Evolutionary conservation across 106 monocot species (phyloP), one percentile per base, ranked within the genome.

Genomic region (Phalaenopsis aphrodite): DNA sequence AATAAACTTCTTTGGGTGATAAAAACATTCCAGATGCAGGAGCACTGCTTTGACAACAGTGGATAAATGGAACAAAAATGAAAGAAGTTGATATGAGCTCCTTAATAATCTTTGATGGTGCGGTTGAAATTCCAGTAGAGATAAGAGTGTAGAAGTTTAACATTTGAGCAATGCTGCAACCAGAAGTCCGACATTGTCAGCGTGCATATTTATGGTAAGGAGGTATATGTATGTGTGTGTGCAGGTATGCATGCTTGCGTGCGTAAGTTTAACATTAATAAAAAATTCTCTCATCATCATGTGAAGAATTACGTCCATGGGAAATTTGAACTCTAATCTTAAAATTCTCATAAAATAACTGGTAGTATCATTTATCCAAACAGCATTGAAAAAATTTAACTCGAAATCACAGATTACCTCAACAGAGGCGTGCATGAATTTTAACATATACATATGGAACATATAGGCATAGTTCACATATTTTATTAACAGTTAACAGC

Each of bases 131-230:
- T 46, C 45, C 87, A 66, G 83, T 85, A 64, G 87, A 93, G 73
- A 95, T 85, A 68, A 87, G 91, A 45, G 83, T 75, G 83, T 95
- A 99, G 56, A 95, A 82, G 16, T 88, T 99, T 39, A 84, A 89
- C 92, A 99, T 93, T 81, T 99, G 94, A 75, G 78, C 57, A 76
- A 77, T 89, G 84, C 98, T 98, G 88, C 83, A 75, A 82, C 49
- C 76, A 76, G 12, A 76, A 76, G 4, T 17, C 48, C 47, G 5
- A 24, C 6, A 41, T 1, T 23, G 7, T 76, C 76, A 76, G 42
- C 14, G 38, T 68, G 24, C 38, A 21, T 39, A 36, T 8, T 39
- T 37, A 39, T 69, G 12, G 56, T 56, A 56, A 56, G 18, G 30
- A 30, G 16, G 56, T 45, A 45, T 45, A 45, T 4, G 43, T 6